Evolutionary conservation across 441 rosid species (phyloP).

Genomic region (Pelargonium fulgidum): DNA sequence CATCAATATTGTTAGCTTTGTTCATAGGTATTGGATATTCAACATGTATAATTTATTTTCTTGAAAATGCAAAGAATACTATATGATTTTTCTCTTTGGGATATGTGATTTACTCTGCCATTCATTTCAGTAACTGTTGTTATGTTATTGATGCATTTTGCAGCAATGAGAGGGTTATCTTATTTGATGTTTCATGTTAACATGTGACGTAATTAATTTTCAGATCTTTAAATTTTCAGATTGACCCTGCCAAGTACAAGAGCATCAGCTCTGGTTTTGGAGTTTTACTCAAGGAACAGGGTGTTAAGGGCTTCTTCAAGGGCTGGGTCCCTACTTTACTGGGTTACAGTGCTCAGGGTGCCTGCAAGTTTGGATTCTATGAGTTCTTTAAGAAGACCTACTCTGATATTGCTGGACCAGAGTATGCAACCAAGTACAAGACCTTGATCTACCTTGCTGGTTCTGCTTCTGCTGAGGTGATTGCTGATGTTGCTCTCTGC

Average conservation of each 20-base stretch:
- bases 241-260: constrained; percentile 94
- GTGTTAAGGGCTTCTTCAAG: constrained; percentile 79
- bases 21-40: neutral
- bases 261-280: constrained; percentile 95
- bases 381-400: constrained; percentile 95
- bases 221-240: constrained; percentile 37
- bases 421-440: constrained; percentile 74
- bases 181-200: neutral
- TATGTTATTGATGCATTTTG: neutral
- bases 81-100: neutral
- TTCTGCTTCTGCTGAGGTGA: constrained; percentile 98
- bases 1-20: neutral
- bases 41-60: neutral
- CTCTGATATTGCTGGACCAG: constrained; percentile 93
- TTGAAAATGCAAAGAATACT: neutral
- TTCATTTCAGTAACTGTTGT: neutral
- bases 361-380: constrained; percentile 97
- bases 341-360: constrained; percentile 99
- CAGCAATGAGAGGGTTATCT: neutral
- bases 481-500: constrained; percentile 98
- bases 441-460: constrained; percentile 98
- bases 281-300: constrained; percentile 82
- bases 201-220: constrained; percentile 5
- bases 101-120: neutral
- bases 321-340: constrained; percentile 98